phyloP scores from a whole-genome alignment of 129 eudicot genomes.

The Centaurea solstitialis region DNA sequence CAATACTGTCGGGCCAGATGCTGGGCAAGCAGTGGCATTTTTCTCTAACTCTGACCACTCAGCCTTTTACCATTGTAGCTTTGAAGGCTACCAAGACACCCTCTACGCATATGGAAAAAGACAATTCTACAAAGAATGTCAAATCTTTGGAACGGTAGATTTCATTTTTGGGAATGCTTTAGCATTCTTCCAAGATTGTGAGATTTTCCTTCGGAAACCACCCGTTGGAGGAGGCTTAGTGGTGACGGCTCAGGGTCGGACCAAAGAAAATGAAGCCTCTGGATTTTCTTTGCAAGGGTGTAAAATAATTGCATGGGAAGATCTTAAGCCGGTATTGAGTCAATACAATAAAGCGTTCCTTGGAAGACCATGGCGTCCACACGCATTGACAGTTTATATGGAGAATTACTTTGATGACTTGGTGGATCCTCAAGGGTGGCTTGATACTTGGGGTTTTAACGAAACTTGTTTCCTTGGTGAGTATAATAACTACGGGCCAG shows the following conservation, averaged over 20 bases:
- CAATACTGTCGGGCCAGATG: too few relatives aligned
- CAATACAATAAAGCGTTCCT: slow-evolving; percentile 18
- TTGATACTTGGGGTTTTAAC: slow-evolving; percentile 19
- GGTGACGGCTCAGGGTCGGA: too few relatives aligned
- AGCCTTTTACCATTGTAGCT: neutral
- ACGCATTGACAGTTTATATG: slow-evolving; percentile 16
- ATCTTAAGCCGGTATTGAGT: too few relatives aligned
- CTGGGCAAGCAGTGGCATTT: neutral
- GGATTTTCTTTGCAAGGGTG: too few relatives aligned
- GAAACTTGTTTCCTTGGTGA: slow-evolving; percentile 27
- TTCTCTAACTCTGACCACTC: neutral
- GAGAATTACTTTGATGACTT: slow-evolving; percentile 25
- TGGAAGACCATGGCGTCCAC: slow-evolving; percentile 35
- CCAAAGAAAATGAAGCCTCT: too few relatives aligned
- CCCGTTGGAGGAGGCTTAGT: slow-evolving; percentile 24
- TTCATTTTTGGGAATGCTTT: neutral
- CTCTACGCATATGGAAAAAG: neutral
- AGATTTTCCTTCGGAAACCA: neutral
- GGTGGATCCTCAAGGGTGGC: slow-evolving; percentile 38
- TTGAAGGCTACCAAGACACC: slow-evolving; percentile 5
- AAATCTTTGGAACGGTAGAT: neutral
- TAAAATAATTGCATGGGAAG: too few relatives aligned
- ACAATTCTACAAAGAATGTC: slow-evolving; percentile 1
- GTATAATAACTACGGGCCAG: slow-evolving; percentile 45
- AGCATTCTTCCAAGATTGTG: neutral